Evolutionary conservation across 176 grass and related monocot species (phyloP).

Genomic region (Bothriochloa decipiens): DNA sequence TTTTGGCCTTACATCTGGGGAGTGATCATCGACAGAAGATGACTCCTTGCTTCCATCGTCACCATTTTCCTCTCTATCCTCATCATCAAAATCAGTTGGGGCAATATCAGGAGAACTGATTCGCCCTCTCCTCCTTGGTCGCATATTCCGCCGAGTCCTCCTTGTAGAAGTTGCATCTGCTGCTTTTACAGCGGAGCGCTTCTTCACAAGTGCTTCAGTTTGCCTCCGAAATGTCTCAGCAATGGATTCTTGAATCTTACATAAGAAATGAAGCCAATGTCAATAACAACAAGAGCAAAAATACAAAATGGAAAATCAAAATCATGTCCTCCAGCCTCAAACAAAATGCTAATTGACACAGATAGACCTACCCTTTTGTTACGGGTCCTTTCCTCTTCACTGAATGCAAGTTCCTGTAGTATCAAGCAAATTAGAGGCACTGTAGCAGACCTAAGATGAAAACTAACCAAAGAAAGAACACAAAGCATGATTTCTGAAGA

Average conservation of each 20-base stretch:
- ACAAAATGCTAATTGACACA: conserved; percentile 8
- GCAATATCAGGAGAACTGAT: conserved; percentile 54
- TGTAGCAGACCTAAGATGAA: conserved; percentile 31
- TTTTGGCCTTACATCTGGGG: conserved; percentile 68
- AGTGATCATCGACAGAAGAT: conserved; percentile 71
- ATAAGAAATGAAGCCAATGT: conserved; percentile 44
- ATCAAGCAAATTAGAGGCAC: conserved; percentile 39
- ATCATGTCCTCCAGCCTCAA: conserved; percentile 28
- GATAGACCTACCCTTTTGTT: conserved; percentile 68
- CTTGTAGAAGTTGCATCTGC: conserved; percentile 38
- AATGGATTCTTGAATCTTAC: conserved; percentile 86
- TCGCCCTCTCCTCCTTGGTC: conserved; percentile 59
- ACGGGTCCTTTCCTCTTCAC: conserved; percentile 72
- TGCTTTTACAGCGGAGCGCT: conserved; percentile 52
- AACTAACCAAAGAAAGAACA: conserved; percentile 35
- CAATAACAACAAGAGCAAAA: conserved; percentile 27
- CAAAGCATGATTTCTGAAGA: conserved; percentile 24
- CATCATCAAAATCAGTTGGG: conserved; percentile 59
- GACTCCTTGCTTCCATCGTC: conserved; percentile 78
- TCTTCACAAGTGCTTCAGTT: conserved; percentile 79
- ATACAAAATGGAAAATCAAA: conserved; percentile 8
- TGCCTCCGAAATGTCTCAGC: conserved; percentile 80
- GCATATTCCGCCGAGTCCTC: conserved; percentile 53
- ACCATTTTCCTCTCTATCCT: conserved; percentile 70
- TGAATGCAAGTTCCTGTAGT: conserved; percentile 80